Base-by-base conservation (phyloP, 2,329 filamentous ascomycete species). In the Fusarium zealandicum region DNA sequence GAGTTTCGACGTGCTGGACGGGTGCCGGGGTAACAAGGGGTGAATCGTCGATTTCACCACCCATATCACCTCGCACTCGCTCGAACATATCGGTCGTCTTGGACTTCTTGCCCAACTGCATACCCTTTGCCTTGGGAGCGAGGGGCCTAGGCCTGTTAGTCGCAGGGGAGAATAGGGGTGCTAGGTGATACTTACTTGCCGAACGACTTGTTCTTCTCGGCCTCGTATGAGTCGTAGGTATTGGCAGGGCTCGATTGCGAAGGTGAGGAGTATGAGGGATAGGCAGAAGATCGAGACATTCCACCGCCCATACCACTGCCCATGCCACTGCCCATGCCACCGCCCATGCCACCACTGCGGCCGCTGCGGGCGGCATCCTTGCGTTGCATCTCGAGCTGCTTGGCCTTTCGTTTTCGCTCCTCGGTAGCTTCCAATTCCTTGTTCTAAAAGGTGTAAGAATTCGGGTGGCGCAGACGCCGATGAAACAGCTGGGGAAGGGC, bases 91-190 rank as follows among this genome's bases (percentile, higher is more conserved):
- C 93, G 25, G 90, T 96, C 17, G 91, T 93, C 81, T 98, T 98
- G 56, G 91, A 96, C 80, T 99, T 99, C 82, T 98, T 98, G 76
- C 95, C 95, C 51, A 99, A 82, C 76, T 98, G 93, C 96, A 99
- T 99, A 65, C 95, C 95, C 81, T 99, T 99, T 68, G 92, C 92
- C 77, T 96, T 92, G 54, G 88, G 84, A 43, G 90, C 85, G 69
- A 85, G 72, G 43, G 82, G 78, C 70, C 80, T 85, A 61, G 28
- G 33, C n/a, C 12, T 41, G 44, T 61, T 33, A 66, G 59, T 45
- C 48, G 37, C 43, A 31, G 16, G 18, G 31, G 2, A 25, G 32
- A 3, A 5, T 5, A 17, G 14, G 35, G 13, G 17, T 25, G 10
- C 7, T 30, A 6, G 40, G 17, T 12, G 9, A 25, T 41, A 56